Conservation (phyloP, 2,329 filamentous ascomycete genomes). For the Penicillium oxalicum region DNA sequence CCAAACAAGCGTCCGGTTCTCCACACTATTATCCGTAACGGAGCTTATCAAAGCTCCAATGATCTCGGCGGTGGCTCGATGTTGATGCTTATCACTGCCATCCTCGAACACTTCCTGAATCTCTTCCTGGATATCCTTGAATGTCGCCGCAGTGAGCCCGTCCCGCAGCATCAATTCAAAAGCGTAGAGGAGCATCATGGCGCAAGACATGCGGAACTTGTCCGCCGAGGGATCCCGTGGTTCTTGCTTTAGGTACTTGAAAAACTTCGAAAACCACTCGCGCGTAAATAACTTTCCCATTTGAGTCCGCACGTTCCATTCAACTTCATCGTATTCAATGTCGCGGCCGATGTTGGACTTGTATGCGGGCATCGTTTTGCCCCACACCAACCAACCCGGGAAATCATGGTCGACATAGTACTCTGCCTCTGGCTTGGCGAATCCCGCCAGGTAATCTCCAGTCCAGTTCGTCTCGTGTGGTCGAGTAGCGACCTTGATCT, state of each 20-base stretch:
- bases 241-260: constrained; percentile 93
- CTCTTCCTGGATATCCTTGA: constrained; percentile 82
- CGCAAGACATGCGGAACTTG: constrained; percentile 82
- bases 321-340: constrained; percentile 74
- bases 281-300: constrained; percentile 76
- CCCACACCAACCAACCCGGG: constrained; percentile 95
- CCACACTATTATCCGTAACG: constrained; percentile 68
- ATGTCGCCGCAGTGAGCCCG: constrained; percentile 67
- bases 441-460: constrained; percentile 66
- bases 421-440: constrained; percentile 69
- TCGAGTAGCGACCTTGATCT: constrained; percentile 65
- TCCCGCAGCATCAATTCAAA: constrained; percentile 80
- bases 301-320: constrained; percentile 65
- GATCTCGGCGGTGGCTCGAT: constrained; percentile 91
- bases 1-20: constrained; percentile 74
- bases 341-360: constrained; percentile 60
- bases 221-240: constrained; percentile 76
- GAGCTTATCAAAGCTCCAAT: constrained; percentile 77
- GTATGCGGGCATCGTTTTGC: constrained; percentile 75
- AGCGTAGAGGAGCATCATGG: constrained; percentile 78
- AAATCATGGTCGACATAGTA: constrained; percentile 90
- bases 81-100: constrained; percentile 94
- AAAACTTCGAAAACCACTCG: constrained; percentile 81
- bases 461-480: constrained; percentile 76
- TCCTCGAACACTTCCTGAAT: constrained; percentile 75